Evolutionary conservation across 768 basidiomycete genomes (phyloP).

Genomic region (Ramaria sp.): DNA sequence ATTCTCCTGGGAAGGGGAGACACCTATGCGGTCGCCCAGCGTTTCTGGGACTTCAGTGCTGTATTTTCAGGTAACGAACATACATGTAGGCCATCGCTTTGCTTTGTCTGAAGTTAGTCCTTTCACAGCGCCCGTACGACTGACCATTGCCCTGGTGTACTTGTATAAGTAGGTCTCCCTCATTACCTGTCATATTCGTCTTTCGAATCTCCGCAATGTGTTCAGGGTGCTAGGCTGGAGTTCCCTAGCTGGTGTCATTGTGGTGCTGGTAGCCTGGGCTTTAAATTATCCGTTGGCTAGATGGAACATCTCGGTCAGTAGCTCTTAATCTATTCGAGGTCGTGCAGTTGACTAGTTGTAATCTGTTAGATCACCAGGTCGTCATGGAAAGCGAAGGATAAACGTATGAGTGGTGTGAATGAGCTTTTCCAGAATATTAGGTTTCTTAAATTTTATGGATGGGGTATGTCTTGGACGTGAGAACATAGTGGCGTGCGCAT

Average conservation of each 20-base stretch:
- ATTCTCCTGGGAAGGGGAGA: conserved; percentile 40
- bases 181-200: neutral
- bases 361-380: conserved; percentile 38
- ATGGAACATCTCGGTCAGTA: conserved; percentile 49
- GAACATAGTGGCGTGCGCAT: neutral
- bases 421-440: conserved; percentile 68
- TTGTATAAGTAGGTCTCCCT: conserved; percentile 45
- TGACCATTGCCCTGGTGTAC: conserved; percentile 58
- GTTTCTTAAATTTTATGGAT: conserved; percentile 67
- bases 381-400: conserved; percentile 55
- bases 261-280: conserved; percentile 49
- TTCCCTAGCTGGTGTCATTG: conserved; percentile 57
- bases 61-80: conserved; percentile 31
- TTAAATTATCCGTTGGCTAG: conserved; percentile 61
- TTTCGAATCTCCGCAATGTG: neutral
- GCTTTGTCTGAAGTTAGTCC: neutral
- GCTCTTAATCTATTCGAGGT: neutral
- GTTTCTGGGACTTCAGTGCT: conserved; percentile 64
- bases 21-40: conserved; percentile 56
- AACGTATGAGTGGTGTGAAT: conserved; percentile 59
- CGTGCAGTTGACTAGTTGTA: conserved; percentile 4
- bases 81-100: neutral
- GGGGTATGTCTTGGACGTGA: conserved; percentile 37
- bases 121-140: conserved; percentile 39
- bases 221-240: conserved; percentile 68